Evolutionary conservation across 2,329 filamentous ascomycete species (phyloP), one percentile per base, ranked within the genome.

Genomic region (Sphaceloma murrayae): DNA sequence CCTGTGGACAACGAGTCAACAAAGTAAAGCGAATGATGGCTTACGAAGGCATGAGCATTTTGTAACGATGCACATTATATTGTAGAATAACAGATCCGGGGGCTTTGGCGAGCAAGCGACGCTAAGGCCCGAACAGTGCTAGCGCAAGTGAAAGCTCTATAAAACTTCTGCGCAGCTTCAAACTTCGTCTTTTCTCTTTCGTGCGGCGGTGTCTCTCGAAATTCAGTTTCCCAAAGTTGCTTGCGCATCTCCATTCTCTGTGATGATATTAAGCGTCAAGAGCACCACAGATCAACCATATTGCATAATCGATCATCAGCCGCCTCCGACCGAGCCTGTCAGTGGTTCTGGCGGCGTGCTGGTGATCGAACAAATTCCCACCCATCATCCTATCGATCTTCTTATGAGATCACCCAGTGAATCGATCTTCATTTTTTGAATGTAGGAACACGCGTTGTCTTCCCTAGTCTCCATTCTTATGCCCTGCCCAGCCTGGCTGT

Each of bases 321-420:
- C 58, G 54, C 46, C 48, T 55, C 58, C 58, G 57, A 58, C 56
- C 56, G 34, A 54, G 52, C 52, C 32, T 48, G 52, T 45, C 32
- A 49, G 51, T 56, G 57, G 57, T 52, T 56, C 52, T 58, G 58
- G 54, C 53, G 58, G 58, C 56, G 58, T 52, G 58, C 54, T 58
- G 54, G 51, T 47, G 52, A 51, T 47, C 54, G 58, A 56, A 61
- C 58, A 58, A 51, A 19, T 21, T 17, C 18, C 22, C 2, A n/a
- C 24, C 16, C 10, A 18, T 29, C 11, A 22, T 8, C 27, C 24
- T 29, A 14, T 31, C 34, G n/a, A n/a, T n/a, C 39, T 29, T 34
- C n/a, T 17, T 30, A 16, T 32, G 6, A 26, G n/a, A 13, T 32
- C 30, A 11, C 24, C 24, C 24, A 7, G 24, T 27, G 24, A 27